Base-by-base conservation (phyloP, 2,329 filamentous ascomycete genomes). In the Cytospora schulzeri region DNA sequence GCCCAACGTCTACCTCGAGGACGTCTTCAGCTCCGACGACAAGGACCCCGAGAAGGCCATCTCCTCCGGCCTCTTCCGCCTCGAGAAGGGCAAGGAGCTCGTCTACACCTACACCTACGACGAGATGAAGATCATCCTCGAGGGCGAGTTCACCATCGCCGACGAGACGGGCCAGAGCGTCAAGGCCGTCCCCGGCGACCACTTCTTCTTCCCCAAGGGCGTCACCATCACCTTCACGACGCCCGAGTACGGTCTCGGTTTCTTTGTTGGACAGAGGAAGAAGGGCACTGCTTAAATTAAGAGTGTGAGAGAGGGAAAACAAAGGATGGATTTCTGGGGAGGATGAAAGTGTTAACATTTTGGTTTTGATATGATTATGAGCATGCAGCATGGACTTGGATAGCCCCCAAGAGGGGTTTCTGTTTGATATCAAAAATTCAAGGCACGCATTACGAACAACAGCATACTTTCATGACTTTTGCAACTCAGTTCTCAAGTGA, bases 41-140 rank as follows among this genome's bases (percentile, higher is more conserved):
- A 78, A 80, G 63, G 81, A 85, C 73, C 74, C 83, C 17, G 81
- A 84, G 14, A 85, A 83, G 70, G 88, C 88, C 65, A 83, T 90
- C 66, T 85, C 84, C 0, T 79, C 80, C 9, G 88, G 88, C 26
- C 84, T 91, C 72, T 91, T 89, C 78, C 82, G 88, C 15, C 79
- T 91, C 14, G 86, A 89, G 70, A 88, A 88, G 69, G 88, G 88
- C 70, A 86, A 86, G 4, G 85, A 87, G 1, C 81, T 91, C 22
- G 85, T 87, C 11, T 91, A 91, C 78, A 85, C 82, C 35, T 91
- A 91, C 76, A 86, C 41, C 12, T 68, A 90, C 75, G 84, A 91
- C 71, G 88, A 91, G 79, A 89, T 89, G 85, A 91, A 91, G 79
- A 88, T 91, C 72, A 88, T 91, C 68, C 76, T 91, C 12, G 88